Conservation (phyloP, 768 basidiomycete species). For the Mycena filopes region DNA sequence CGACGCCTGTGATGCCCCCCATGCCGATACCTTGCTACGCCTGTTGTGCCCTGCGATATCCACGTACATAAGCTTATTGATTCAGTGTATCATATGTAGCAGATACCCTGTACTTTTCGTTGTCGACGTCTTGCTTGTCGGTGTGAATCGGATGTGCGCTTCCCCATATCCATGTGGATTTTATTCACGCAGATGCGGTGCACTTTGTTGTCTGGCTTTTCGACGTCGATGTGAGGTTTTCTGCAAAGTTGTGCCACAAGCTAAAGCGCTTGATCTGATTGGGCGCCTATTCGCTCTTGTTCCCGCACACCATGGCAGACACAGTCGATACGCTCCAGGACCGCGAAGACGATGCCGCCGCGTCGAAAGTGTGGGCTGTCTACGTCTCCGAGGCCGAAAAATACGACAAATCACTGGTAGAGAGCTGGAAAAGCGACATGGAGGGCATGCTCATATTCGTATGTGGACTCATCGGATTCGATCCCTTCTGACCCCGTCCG, state of each 20-base stretch:
- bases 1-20: not conserved
- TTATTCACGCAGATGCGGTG: too few relatives aligned
- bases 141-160: not conserved
- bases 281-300: not conserved
- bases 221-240: too few relatives aligned
- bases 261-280: too few relatives aligned
- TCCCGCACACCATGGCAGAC: not conserved
- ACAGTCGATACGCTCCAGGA: not conserved
- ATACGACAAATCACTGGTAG: not conserved
- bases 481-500: too few relatives aligned
- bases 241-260: too few relatives aligned
- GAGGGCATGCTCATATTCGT: not conserved
- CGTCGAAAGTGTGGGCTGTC: not conserved
- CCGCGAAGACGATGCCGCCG: not conserved
- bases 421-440: slow-evolving; percentile 6
- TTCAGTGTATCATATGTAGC: slow-evolving; percentile 12
- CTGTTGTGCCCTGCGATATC: not conserved
- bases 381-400: slow-evolving; percentile 1
- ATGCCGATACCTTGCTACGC: not conserved
- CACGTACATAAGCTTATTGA: slow-evolving; percentile 7
- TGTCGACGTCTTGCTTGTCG: not conserved
- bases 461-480: too few relatives aligned
- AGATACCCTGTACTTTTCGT: slow-evolving; percentile 11
- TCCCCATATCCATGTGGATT: too few relatives aligned
- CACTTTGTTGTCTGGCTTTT: too few relatives aligned